Base-by-base conservation (phyloP, 257 asterid species). In the Oldenlandia corymbosa region DNA sequence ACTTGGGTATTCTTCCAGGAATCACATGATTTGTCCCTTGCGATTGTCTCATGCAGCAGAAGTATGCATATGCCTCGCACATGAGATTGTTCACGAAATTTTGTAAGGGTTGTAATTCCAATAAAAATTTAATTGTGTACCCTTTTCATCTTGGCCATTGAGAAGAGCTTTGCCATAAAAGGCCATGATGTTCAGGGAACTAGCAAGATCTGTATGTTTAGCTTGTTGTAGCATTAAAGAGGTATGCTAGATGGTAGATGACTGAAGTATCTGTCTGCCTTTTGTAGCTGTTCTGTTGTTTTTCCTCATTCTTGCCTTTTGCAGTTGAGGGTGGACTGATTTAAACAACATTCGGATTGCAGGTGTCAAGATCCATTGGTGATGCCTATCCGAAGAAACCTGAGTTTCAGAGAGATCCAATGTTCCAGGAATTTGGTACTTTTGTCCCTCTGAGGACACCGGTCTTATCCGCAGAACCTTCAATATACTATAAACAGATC, bases 301-400 rank as follows among this genome's bases (percentile, higher is more conserved):
- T 41, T 28, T n/a, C n/a, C 7, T 26, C 2, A 31, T 55, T 28
- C 27, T 9, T 30, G 18, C 68, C 31, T 11, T 41, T 31, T 64
- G 45, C 58, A 58, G 30, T 79, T 48, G 47, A 13, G 5, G 32
- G 7, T 37, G 53, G 57, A 16, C 43, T 65, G 31, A 76, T 60
- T 12, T 39, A 17, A 45, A 23, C 10, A 23, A 31, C 31, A 36
- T 50, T 45, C 62, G 18, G 53, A 63, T 72, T 75, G 64, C 83
- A 93, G 99, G 99, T 93, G 47, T 93, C 99, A 51, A 85, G 99
- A 79, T 93, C 99, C 69, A 93, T 89, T 31, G 99, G 99, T 7
- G 97, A 90, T 28, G 80, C 83, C 52, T 93, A 93, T 70, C 75
- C 90, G 76, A 93, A 93, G 91, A 93, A 90, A 75, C 91, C 95